phyloP scores from a whole-genome alignment of 177 flowering plant species.

The Vitis hybrid region DNA sequence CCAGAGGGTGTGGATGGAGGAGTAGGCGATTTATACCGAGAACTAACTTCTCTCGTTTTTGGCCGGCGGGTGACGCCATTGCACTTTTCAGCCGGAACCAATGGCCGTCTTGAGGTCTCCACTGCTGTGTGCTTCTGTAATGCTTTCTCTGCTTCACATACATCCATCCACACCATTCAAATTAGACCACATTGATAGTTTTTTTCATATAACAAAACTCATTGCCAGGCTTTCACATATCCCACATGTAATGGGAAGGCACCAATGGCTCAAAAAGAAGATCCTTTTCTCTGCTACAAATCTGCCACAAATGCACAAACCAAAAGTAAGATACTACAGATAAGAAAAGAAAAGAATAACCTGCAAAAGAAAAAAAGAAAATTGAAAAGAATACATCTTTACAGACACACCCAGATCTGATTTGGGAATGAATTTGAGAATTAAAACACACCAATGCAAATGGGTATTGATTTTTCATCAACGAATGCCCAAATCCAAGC shows the following conservation, averaged over 20 bases:
- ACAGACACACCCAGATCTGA: slow-evolving; percentile 47
- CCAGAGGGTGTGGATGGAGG: slow-evolving; percentile 37
- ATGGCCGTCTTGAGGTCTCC: slow-evolving; percentile 52
- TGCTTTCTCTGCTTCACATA: slow-evolving; percentile 44
- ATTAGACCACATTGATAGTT: slow-evolving; percentile 56
- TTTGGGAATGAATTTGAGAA: slow-evolving; percentile 21
- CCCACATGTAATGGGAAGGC: slow-evolving; percentile 25
- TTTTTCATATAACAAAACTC: slow-evolving; percentile 21
- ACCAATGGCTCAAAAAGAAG: slow-evolving; percentile 29
- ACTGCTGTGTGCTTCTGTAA: slow-evolving; percentile 37
- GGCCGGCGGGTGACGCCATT: slow-evolving; percentile 42
- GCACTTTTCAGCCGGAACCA: slow-evolving; percentile 60
- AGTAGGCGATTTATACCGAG: slow-evolving; percentile 64
- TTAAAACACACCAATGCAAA: slow-evolving; percentile 22
- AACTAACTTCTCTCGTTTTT: slow-evolving; percentile 52
- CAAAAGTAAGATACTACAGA: slow-evolving; percentile 36
- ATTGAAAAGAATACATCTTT: slow-evolving; percentile 46
- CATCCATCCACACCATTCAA: slow-evolving; percentile 75
- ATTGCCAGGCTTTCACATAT: slow-evolving; percentile 24
- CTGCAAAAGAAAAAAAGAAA: slow-evolving; percentile 1
- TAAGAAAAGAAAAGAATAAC: background rate
- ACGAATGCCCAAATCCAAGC: slow-evolving; percentile 30
- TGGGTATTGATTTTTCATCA: slow-evolving; percentile 25
- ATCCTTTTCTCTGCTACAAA: slow-evolving; percentile 43
- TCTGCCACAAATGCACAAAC: slow-evolving; percentile 41